Evolutionary conservation across 306 rosid species (phyloP), one percentile per base, ranked within the genome.

Genomic region (Sindora glabra): DNA sequence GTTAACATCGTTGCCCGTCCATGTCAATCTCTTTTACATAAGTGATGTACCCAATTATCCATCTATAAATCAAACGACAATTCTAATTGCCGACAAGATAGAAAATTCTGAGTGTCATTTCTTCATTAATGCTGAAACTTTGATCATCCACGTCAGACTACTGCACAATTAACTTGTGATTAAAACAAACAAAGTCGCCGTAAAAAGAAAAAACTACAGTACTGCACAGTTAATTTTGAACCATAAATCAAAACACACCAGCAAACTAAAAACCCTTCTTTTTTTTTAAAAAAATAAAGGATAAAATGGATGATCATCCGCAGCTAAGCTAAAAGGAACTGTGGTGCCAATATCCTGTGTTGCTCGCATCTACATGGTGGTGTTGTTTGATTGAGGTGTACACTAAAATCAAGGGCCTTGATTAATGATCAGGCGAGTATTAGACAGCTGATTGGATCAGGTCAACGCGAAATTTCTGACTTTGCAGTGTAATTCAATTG

Each of bases 401-500:
- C 37, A 30, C 64, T 60, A 65, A 60, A 44, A 71, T 70, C 76
- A 73, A 79, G 57, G 75, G 59, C 34, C 52, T 30, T 38, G 44
- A 62, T 60, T 69, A 33, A 59, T 59, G 32, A 53, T 61, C 60
- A 50, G 44, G n/a, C n/a, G n/a, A n/a, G 5, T 2, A 7, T 12
- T 48, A 51, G 54, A n/a, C n/a, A 19, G 61, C 17, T 37, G 52
- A 50, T 5, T 9, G 2, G 4, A 5, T 18, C 2, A 10, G 42
- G 82, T 87, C 87, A 90, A 73, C 96, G 97, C 36, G 84, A 48
- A 64, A 90, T 90, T 62, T 90, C 91, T 33, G 82, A 80, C 83
- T 81, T 81, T 60, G 81, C 74, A n/a, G 80, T 56, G 81, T 67
- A 69, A 8, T 81, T 89, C 47, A 87, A 46, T 8, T 84, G 95